phyloP scores from a whole-genome alignment of 2,329 filamentous ascomycete genomes.

The Arachnomyces sp. region DNA sequence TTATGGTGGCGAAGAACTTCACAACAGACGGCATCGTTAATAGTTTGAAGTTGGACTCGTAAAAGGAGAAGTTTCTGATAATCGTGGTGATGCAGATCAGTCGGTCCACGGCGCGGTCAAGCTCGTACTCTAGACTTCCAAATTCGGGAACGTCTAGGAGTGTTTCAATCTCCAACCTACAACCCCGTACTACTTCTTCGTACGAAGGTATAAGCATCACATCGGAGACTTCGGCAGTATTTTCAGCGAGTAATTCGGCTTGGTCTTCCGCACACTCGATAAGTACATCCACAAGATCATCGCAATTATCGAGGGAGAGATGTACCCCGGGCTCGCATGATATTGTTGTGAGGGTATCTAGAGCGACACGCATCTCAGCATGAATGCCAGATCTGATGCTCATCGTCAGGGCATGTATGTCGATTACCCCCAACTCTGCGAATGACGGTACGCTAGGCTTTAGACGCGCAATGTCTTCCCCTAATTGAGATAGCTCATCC shows the following conservation, averaged over 20 bases:
- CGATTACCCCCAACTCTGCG: slow-evolving; percentile 74
- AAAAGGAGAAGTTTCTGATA: slow-evolving; percentile 84
- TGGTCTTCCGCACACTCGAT: slow-evolving; percentile 89
- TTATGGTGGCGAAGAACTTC: slow-evolving; percentile 73
- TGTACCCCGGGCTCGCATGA: slow-evolving; percentile 56
- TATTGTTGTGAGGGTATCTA: slow-evolving; percentile 72
- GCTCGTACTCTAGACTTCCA: slow-evolving; percentile 67
- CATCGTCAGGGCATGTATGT: slow-evolving; percentile 81
- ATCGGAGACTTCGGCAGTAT: slow-evolving; percentile 77
- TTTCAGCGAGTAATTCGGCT: slow-evolving; percentile 72
- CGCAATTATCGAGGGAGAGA: slow-evolving; percentile 66
- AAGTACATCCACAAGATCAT: slow-evolving; percentile 79
- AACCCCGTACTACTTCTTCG: slow-evolving; percentile 77
- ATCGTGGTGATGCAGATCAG: slow-evolving; percentile 88
- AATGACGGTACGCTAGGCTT: slow-evolving; percentile 69
- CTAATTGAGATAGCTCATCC: slow-evolving; percentile 54
- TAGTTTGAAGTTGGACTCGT: slow-evolving; percentile 63
- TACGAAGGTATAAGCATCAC: slow-evolving; percentile 75
- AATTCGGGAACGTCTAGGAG: slow-evolving; percentile 66
- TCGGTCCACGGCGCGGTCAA: slow-evolving; percentile 78
- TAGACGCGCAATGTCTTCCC: slow-evolving; percentile 56
- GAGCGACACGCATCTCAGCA: slow-evolving; percentile 76
- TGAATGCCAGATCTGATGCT: slow-evolving; percentile 85
- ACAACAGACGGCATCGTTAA: slow-evolving; percentile 71
- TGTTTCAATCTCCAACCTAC: slow-evolving; percentile 61